These are phyloP conservation scores for Xylaria multiplex DNA, from an alignment of 2,329 filamentous ascomycete genomes.

Conservation along the genomic window DNA sequence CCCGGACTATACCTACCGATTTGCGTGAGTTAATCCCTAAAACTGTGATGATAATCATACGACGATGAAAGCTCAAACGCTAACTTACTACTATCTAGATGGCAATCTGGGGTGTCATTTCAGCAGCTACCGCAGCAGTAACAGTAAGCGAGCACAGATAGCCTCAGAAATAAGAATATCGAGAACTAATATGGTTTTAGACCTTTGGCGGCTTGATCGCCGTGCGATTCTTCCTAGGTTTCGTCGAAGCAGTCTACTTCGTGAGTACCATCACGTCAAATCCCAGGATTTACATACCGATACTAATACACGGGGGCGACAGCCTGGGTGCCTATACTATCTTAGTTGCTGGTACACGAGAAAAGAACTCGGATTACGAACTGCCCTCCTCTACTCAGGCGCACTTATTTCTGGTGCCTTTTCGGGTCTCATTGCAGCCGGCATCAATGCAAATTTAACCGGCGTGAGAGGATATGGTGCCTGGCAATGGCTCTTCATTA, in stretches of 20 bases:
- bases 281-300: not conserved
- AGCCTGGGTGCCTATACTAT: slow-evolving; percentile 71
- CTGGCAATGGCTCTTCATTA: slow-evolving; percentile 75
- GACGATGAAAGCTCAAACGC: slow-evolving; percentile 1
- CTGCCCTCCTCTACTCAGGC: slow-evolving; percentile 73
- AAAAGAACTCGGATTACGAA: slow-evolving; percentile 73
- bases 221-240: slow-evolving; percentile 56
- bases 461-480: slow-evolving; percentile 64
- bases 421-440: slow-evolving; percentile 71
- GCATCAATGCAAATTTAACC: slow-evolving; percentile 74
- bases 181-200: slow-evolving; percentile 26
- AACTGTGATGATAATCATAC: not conserved
- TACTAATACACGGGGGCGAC: slow-evolving; percentile 19
- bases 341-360: slow-evolving; percentile 75
- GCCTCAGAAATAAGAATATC: not conserved
- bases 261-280: slow-evolving; percentile 45
- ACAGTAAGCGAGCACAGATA: slow-evolving; percentile 34
- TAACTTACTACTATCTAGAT: slow-evolving; percentile 50
- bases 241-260: slow-evolving; percentile 58
- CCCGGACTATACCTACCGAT: slow-evolving; percentile 58
- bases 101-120: slow-evolving; percentile 61
- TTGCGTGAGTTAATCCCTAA: slow-evolving; percentile 51
- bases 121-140: slow-evolving; percentile 53
- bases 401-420: slow-evolving; percentile 77
- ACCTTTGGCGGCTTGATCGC: slow-evolving; percentile 53